Evolutionary conservation across 2,329 filamentous ascomycete species (phyloP).

Genomic region (Tolypocladium ovalisporum): DNA sequence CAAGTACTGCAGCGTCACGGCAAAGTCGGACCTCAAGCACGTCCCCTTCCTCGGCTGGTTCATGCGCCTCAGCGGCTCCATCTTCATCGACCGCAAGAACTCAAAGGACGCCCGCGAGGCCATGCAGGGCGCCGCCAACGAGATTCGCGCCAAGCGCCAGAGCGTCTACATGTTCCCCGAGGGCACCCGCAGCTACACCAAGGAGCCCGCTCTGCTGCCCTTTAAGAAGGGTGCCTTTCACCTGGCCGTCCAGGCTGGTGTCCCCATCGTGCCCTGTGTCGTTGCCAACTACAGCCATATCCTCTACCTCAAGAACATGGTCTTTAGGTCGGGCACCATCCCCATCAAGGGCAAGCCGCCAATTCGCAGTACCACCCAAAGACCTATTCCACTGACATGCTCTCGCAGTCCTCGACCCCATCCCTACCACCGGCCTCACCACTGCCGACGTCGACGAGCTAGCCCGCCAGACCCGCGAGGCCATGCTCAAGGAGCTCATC

Average conservation of each 20-base stretch:
- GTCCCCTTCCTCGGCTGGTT: conserved; percentile 90
- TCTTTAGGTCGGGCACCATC: conserved; percentile 59
- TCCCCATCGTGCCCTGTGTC: conserved; percentile 81
- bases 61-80: conserved; percentile 74
- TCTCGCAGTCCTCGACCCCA: conserved; percentile 61
- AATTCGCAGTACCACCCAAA: neutral
- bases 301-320: conserved; percentile 49
- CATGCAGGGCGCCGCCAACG: conserved; percentile 70
- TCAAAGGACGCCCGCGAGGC: conserved; percentile 70
- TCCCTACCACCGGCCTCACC: conserved; percentile 63
- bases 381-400: neutral
- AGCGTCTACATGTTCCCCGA: conserved; percentile 85
- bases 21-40: conserved; percentile 72
- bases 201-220: conserved; percentile 71
- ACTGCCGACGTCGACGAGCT: conserved; percentile 69
- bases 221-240: conserved; percentile 99
- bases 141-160: conserved; percentile 64
- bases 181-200: conserved; percentile 82
- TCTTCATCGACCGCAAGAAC: conserved; percentile 93
- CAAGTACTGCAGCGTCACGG: conserved; percentile 82
- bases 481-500: conserved; percentile 62
- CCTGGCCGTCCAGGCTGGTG: conserved; percentile 84
- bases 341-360: conserved; percentile 57
- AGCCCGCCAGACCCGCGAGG: conserved; percentile 53
- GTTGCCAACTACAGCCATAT: conserved; percentile 71